A percentile compares a stretch with the other conserved stretches of the same genome.
These are phyloP conservation scores for Auricularia heimuer DNA, from an alignment of 768 basidiomycete species.

Conservation along the genomic window DNA sequence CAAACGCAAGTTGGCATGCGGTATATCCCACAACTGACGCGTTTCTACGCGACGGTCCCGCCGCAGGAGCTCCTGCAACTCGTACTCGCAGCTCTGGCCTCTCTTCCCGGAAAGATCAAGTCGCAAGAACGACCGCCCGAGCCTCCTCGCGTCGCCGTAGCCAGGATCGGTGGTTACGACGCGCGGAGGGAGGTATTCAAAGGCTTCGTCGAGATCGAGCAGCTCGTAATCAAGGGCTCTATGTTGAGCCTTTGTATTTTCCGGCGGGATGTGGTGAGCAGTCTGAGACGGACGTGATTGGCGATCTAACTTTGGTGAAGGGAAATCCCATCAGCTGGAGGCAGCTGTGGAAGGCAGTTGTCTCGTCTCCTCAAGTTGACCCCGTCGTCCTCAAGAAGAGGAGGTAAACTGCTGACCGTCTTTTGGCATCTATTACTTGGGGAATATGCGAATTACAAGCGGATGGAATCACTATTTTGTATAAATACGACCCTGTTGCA, in stretches of 20 bases:
- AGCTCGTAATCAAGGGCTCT: slow-evolving; percentile 37
- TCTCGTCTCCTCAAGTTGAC: slow-evolving; percentile 40
- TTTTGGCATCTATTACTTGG: no score
- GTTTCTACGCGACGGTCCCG: slow-evolving; percentile 60
- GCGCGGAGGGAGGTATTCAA: slow-evolving; percentile 53
- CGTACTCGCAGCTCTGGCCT: slow-evolving; percentile 44
- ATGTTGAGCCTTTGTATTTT: slow-evolving; percentile 61
- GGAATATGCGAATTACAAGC: no score
- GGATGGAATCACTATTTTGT: no score
- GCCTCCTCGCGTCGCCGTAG: slow-evolving; percentile 16
- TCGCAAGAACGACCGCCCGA: slow-evolving; percentile 11
- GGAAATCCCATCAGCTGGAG: slow-evolving; percentile 76
- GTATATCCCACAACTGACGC: slow-evolving; percentile 67
- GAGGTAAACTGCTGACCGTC: background rate
- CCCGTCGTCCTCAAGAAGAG: slow-evolving; percentile 41
- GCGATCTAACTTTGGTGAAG: slow-evolving; percentile 22
- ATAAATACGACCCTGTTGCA: no score
- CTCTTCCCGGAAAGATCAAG: slow-evolving; percentile 32
- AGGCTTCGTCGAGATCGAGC: slow-evolving; percentile 67
- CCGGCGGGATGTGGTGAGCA: slow-evolving; percentile 54
- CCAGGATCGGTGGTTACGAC: slow-evolving; percentile 65
- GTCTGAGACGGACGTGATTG: background rate
- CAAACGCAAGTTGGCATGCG: slow-evolving; percentile 70
- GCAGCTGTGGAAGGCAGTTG: slow-evolving; percentile 58
- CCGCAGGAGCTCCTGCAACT: slow-evolving; percentile 44